Evolutionary conservation across 108 stramenopile genomes (phyloP).

Genomic region (Epithemia pelagica): DNA sequence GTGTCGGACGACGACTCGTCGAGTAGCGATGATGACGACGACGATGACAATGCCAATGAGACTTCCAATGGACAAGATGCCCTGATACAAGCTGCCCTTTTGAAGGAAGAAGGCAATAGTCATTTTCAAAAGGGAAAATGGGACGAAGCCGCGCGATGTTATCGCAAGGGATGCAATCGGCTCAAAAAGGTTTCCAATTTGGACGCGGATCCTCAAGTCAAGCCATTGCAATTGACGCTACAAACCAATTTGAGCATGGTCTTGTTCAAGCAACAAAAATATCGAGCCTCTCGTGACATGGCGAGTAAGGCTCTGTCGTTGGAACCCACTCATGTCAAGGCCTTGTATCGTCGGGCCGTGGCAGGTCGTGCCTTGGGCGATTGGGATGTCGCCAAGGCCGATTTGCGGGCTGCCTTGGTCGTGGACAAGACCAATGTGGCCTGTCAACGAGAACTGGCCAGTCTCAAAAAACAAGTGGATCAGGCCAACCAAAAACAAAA

Average conservation of each 20-base stretch:
- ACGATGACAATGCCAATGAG: neutral
- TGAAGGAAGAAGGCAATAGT: slow-evolving; percentile 76
- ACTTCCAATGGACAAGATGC: slow-evolving; percentile 1
- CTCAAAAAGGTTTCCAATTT: slow-evolving; percentile 57
- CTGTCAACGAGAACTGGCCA: slow-evolving; percentile 56
- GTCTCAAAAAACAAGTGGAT: slow-evolving; percentile 51
- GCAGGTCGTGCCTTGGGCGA: slow-evolving; percentile 56
- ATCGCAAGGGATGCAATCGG: slow-evolving; percentile 56
- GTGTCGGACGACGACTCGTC: neutral
- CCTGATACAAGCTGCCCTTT: slow-evolving; percentile 43
- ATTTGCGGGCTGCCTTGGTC: slow-evolving; percentile 51
- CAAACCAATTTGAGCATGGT: slow-evolving; percentile 81
- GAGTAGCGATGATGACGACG: neutral
- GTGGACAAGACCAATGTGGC: slow-evolving; percentile 50
- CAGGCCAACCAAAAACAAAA: slow-evolving; percentile 41
- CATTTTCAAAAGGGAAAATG: slow-evolving; percentile 56
- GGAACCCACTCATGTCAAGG: slow-evolving; percentile 74
- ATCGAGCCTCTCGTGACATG: slow-evolving; percentile 39
- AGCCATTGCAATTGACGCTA: slow-evolving; percentile 47
- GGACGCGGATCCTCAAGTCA: slow-evolving; percentile 73
- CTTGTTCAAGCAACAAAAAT: slow-evolving; percentile 66
- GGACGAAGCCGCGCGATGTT: slow-evolving; percentile 57
- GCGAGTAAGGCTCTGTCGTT: slow-evolving; percentile 63
- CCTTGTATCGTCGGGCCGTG: slow-evolving; percentile 66
- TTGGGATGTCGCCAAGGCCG: slow-evolving; percentile 38